These are phyloP conservation scores for Nicotiana tomentosiformis DNA, from an alignment of 257 asterid genomes.

Conservation along the genomic window DNA sequence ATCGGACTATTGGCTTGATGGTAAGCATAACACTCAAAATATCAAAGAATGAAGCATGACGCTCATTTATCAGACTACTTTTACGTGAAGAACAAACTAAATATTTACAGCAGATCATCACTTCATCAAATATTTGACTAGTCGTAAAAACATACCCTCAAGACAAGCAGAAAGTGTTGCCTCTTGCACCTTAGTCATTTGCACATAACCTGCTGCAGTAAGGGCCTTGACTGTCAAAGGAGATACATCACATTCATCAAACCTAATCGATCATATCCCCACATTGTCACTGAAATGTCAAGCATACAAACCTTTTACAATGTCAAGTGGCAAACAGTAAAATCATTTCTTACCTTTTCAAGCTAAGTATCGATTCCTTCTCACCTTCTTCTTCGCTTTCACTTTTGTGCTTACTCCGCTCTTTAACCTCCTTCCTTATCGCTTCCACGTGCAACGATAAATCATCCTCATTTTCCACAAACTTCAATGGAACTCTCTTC, in stretches of 20 bases:
- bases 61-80: not conserved
- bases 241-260: slow-evolving; percentile 77
- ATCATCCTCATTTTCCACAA: slow-evolving; percentile 61
- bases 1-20: not conserved
- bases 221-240: slow-evolving; percentile 70
- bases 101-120: not conserved
- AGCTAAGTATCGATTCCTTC: slow-evolving; percentile 51
- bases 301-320: not conserved
- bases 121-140: not conserved
- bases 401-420: slow-evolving; percentile 36
- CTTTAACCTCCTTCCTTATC: slow-evolving; percentile 51
- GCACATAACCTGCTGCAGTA: slow-evolving; percentile 75
- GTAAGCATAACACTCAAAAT: not conserved
- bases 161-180: slow-evolving; percentile 70
- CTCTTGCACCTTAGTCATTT: slow-evolving; percentile 90
- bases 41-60: not conserved
- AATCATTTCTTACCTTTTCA: slow-evolving; percentile 54
- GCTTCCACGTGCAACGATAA: slow-evolving; percentile 53
- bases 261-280: slow-evolving; percentile 44
- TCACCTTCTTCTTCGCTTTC: slow-evolving; percentile 30
- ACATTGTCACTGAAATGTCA: slow-evolving; percentile 14
- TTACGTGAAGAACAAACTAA: not conserved
- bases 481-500: slow-evolving; percentile 61
- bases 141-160: slow-evolving; percentile 44
- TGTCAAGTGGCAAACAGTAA: not conserved